Base-by-base conservation (phyloP, 1,284 basidiomycete species). In the Tilletia horrida region DNA sequence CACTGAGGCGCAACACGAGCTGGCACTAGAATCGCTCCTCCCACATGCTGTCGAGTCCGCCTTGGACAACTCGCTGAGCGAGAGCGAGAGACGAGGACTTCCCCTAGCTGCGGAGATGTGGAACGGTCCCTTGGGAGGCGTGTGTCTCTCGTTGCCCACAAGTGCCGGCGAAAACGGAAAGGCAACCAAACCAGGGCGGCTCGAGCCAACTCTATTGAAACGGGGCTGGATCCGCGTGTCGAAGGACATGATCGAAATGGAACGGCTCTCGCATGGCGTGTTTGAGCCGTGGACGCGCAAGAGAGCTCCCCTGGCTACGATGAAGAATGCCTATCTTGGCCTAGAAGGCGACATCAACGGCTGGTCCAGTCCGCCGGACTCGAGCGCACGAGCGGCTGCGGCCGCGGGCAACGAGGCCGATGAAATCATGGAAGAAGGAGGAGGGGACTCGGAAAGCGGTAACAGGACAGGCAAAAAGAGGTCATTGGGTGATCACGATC, bases 261-360 rank as follows among this genome's bases (percentile, higher is more conserved):
- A 69, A 42, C 62, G 68, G 9, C 29, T 69, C n/a, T 31, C 66
- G 18, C 47, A 48, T 18, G 65, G 59, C 45, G 62, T 69, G 1
- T 62, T 69, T 25, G 66, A 67, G 52, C 43, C 61, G 16, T 69
- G 66, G 68, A 69, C 59, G 13, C 42, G 68, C 43, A 68, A 61
- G 59, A n/a, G 63, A 23, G 67, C 67, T 16, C 67, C 67, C 23
- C 43, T 13, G 16, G 61, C 61, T 8, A 48, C 40, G 2, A 27
- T 67, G 42, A 21, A 31, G 14, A 31, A 3, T 21, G 59, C n/a
- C 40, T 67, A 35, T 13, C 31, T 59, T 8, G 25, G 55, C 3
- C 35, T 6, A 40, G 35, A 40, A 11, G 11, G 35, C 35, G 11
- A 40, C 35, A n/a, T n/a, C n/a, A 40, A 40, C 35, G 35, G 35